Base-by-base conservation (phyloP, 495 filamentous ascomycete species). In the Hypoxylon rickii region DNA sequence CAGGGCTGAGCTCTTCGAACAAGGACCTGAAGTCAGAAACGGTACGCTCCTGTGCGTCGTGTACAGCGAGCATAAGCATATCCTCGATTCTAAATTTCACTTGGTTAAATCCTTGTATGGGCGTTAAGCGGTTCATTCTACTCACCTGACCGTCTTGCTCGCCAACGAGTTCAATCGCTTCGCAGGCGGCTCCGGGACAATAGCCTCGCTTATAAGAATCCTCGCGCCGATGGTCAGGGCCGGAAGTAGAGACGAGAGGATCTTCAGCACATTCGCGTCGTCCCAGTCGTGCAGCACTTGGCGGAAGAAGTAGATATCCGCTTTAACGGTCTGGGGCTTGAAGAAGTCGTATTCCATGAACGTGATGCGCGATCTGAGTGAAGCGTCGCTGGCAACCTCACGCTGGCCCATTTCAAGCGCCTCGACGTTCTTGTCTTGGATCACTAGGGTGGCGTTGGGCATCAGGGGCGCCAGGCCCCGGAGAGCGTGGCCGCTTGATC, bases 211-310 rank as follows among this genome's bases (percentile, higher is more conserved):
- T n/a, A 73, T 57, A 17, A 74, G 34, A 37, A 71, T 51, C n/a
- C 61, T 67, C 3, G 70, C 68, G 0, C 66, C 62, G 2, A 51
- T 49, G 11, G 58, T 69, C 53, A 79, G 48, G 32, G 63, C 63
- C 17, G 75, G 70, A 1, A 71, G 58, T 1, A 76, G 41, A 2
- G 54, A 57, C 21, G 65, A 56, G 2, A 79, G 40, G 12, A 79
- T 74, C 22, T 57, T 55, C 3, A 58, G 42, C 11, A 63, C 64
- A 33, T 75, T 53, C 2, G 51, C 41, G 51, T 79, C 76, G 3
- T 49, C 58, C 75, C 76, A 80, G 46, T 79, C 66, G 41, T 79
- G 77, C 20, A 76, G 57, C 21, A 76, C 72, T 36, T 69, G 52
- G 2, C 69, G 63, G 26, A 73, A 60, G 19, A 77, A 71, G 41